A percentile compares a stretch with the other conserved stretches of the same genome.
These are phyloP conservation scores for Lodderomyces margitis DNA, from an alignment of 1,139 yeast genomes.

Conservation along the genomic window DNA sequence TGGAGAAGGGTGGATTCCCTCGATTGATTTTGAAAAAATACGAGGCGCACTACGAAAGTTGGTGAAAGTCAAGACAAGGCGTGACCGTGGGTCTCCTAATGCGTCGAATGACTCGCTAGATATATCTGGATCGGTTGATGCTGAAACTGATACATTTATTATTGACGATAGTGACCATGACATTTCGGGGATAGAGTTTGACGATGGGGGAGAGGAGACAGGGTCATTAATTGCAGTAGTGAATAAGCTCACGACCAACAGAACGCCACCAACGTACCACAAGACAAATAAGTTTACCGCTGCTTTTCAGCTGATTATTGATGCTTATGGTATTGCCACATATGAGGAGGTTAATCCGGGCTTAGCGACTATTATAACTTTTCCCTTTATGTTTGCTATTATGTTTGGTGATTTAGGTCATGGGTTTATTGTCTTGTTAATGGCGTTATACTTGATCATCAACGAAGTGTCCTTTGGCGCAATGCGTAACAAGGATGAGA, in stretches of 20 bases:
- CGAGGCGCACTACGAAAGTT: conserved; percentile 27
- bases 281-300: conserved; percentile 86
- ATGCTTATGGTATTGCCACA: conserved; percentile 92
- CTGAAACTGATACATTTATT: conserved; percentile 43
- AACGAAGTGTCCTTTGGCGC: conserved; percentile 66
- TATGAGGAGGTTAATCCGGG: conserved; percentile 97
- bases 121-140: conserved; percentile 12
- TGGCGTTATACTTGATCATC: conserved; percentile 65
- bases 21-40: conserved; percentile 25
- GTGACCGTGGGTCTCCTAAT: conserved; percentile 3
- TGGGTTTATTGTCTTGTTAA: conserved; percentile 75
- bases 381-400: conserved; percentile 98
- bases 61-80: conserved; percentile 26
- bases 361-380: conserved; percentile 88
- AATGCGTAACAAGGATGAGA: conserved; percentile 79
- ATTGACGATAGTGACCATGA: conserved; percentile 39
- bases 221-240: conserved; percentile 54
- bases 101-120: conserved; percentile 9
- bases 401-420: conserved; percentile 99
- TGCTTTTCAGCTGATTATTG: conserved; percentile 91
- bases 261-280: conserved; percentile 92
- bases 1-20: conserved; percentile 98
- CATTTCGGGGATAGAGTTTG: conserved; percentile 4
- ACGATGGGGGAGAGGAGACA: conserved; percentile 26
- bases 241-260: conserved; percentile 74